Evolutionary conservation across 208 protist species (phyloP), one percentile per base, ranked within the genome.

Genomic region (Acanthamoeba triangularis): DNA sequence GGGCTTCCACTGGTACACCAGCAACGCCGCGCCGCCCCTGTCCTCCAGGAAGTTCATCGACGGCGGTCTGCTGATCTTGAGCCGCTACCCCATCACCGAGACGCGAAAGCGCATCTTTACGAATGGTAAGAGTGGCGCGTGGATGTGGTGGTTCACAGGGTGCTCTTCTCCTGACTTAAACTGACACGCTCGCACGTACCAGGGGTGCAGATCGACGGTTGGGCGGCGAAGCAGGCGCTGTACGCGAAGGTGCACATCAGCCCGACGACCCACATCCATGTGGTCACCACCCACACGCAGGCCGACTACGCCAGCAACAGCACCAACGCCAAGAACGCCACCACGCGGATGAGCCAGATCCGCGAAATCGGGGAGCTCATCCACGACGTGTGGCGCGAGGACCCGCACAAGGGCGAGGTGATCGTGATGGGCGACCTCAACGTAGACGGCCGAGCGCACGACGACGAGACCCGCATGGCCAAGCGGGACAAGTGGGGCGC

Each of bases 1-100:
- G 18, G 88, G 88, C 54, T 94, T 94, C 67, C 88, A 94, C 67
- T 94, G 88, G 88, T 94, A 94, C 49, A 65, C 44, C 37, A 78
- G 11, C 49, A 61, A 49, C 63, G 44, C 23, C 37, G 44, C 61
- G 28, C 63, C 88, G n/a, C 88, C 88, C 7, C 30, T 69, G 87
- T 44, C 47, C 20, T 93, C 87, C 33, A 35, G 88, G 18, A 94
- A 94, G 44, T 37, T 69, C 41, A 94, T 94, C 44, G 88, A 94
- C 78, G 88, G 88, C 28, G 88, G 88, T 10, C 49, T 94, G 61
- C 33, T 94, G 37, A 78, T 94, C 16, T 30, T 94, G 13, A 94
- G 88, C 63, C 35, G 65, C 41, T 94, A 78, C 25, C 88, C 88
- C 33, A 94, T 94, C 59, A 78, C 65, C 30, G 88, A 94, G 65